phyloP scores from a whole-genome alignment of 2,329 filamentous ascomycete species.

The Penicillium sp. region DNA sequence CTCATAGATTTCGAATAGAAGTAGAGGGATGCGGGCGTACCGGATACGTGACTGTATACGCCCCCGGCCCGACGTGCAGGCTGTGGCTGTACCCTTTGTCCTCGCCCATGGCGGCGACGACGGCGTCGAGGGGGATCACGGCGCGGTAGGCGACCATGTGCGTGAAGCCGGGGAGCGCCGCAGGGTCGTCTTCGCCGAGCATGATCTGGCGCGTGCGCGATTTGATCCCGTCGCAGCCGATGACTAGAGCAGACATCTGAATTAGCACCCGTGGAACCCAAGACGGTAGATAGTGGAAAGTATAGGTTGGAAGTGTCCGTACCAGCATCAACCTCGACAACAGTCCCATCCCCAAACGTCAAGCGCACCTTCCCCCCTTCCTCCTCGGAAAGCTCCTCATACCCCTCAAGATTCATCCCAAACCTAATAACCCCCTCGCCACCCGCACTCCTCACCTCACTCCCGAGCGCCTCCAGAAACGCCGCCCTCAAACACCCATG shows the following conservation, averaged over 20 bases:
- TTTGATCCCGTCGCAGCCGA: conserved; percentile 69
- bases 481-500: not conserved
- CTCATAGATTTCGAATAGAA: not conserved
- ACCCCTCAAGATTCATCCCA: not conserved
- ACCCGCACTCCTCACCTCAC: not conserved
- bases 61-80: conserved; percentile 61
- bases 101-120: conserved; percentile 54
- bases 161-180: conserved; percentile 55
- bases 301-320: not conserved
- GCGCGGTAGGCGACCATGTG: conserved; percentile 66
- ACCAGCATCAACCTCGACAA: conserved; percentile 8
- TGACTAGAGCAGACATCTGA: conserved; percentile 4
- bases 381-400: not conserved
- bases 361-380: not conserved
- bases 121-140: conserved; percentile 63
- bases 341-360: not conserved
- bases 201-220: conserved; percentile 58
- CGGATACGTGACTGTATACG: conserved; percentile 65
- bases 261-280: not conserved
- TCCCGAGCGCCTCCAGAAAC: not conserved
- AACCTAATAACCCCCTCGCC: not conserved
- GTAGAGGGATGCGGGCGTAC: conserved; percentile 39
- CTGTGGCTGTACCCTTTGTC: conserved; percentile 55
- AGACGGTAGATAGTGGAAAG: not conserved
- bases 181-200: conserved; percentile 54